Evolutionary conservation across 2,329 filamentous ascomycete species (phyloP).

Genomic region (Diaporthe citriasiana): DNA sequence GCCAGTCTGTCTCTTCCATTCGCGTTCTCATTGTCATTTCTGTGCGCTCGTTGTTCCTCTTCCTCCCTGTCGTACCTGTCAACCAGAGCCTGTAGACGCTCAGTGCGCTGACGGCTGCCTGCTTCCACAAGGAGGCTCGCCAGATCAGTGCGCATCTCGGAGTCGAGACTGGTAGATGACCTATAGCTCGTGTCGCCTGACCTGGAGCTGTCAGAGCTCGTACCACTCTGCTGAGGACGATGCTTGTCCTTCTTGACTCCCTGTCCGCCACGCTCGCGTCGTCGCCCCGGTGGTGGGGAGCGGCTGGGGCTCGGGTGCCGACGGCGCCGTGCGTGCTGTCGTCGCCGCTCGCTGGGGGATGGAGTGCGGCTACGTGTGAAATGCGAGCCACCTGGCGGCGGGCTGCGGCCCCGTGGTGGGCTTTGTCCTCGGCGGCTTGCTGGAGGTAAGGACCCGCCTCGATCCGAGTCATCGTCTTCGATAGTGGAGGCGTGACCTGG

Average conservation of each 20-base stretch:
- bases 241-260: neutral
- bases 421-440: neutral
- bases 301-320: neutral
- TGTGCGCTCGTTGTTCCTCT: neutral
- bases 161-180: constrained; percentile 28
- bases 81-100: constrained; percentile 27
- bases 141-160: constrained; percentile 23
- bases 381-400: constrained; percentile 15
- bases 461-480: constrained; percentile 28
- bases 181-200: constrained; percentile 27
- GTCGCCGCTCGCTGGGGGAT: constrained; percentile 1
- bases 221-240: neutral
- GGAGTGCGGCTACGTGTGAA: neutral
- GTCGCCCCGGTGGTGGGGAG: constrained; percentile 8
- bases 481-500: constrained; percentile 34
- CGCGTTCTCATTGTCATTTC: neutral
- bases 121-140: constrained; percentile 10
- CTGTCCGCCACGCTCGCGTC: neutral
- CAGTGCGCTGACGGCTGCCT: constrained; percentile 5
- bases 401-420: neutral
- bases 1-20: neutral
- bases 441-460: constrained; percentile 16
- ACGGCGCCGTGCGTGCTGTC: neutral
- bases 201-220: neutral
- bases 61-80: constrained; percentile 23